These are phyloP conservation scores for Berkeleyomyces rouxiae DNA, from an alignment of 2,329 filamentous ascomycete genomes.

Conservation along the genomic window DNA sequence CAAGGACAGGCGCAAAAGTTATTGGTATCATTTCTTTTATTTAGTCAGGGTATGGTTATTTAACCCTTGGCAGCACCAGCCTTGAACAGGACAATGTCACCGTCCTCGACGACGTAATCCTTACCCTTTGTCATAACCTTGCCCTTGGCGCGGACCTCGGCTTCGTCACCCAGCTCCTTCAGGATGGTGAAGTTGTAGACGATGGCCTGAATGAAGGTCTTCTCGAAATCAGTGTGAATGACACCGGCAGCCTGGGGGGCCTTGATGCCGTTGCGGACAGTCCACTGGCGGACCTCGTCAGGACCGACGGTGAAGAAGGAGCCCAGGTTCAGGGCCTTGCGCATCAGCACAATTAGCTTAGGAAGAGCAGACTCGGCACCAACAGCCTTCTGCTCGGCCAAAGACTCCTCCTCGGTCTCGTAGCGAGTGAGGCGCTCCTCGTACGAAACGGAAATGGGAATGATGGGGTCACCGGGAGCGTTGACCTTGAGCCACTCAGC, in stretches of 20 bases:
- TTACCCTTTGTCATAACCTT: conserved; percentile 99
- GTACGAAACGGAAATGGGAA: conserved; percentile 81
- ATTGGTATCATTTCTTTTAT: conserved; percentile 10
- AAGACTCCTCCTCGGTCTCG: conserved; percentile 57
- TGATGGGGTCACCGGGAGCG: conserved; percentile 71
- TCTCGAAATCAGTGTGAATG: conserved; percentile 96
- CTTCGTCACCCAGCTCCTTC: conserved; percentile 78
- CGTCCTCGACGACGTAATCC: conserved; percentile 81
- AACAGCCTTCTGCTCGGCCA: conserved; percentile 76
- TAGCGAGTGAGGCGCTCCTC: conserved; percentile 82
- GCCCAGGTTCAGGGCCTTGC: conserved; percentile 72
- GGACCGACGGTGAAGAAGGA: conserved; percentile 95
- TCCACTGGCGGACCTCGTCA: conserved; percentile 98
- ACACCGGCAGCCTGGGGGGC: conserved; percentile 96
- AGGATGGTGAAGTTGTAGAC: conserved; percentile 78
- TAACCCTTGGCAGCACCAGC: conserved; percentile 64
- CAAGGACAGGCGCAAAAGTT: not conserved
- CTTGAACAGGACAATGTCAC: conserved; percentile 76
- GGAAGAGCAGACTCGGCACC: conserved; percentile 77
- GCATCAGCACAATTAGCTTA: conserved; percentile 87
- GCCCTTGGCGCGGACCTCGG: conserved; percentile 76
- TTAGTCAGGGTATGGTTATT: conserved; percentile 13
- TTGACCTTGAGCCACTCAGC: conserved; percentile 92
- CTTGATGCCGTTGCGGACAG: conserved; percentile 86
- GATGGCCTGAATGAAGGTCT: conserved; percentile 95